phyloP scores from a whole-genome alignment of 2,329 filamentous ascomycete species.

The Arthrocladium fulminans region DNA sequence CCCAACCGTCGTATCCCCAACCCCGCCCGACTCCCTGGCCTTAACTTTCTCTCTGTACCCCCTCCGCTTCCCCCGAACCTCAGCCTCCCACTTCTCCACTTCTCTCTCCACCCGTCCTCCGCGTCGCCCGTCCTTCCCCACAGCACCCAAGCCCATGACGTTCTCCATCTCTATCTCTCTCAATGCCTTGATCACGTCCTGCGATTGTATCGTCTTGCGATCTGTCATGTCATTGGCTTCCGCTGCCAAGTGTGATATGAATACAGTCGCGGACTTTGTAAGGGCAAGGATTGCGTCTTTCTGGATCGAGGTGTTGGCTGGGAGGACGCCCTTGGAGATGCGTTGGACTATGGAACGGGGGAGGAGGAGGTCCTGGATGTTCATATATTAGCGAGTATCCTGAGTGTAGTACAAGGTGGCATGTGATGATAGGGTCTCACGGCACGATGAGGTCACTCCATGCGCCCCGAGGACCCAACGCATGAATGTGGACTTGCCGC shows the following conservation, averaged over 20 bases:
- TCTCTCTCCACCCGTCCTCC: conserved; percentile 51
- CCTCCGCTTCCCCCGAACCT: conserved; percentile 29
- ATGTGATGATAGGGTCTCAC: too few species aligned
- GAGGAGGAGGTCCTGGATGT: conserved; percentile 51
- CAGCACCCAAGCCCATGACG: conserved; percentile 16
- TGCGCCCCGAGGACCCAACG: neutral
- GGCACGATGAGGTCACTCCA: neutral
- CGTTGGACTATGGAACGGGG: conserved; percentile 54
- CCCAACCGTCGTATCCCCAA: conserved; percentile 38
- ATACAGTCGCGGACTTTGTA: conserved; percentile 58
- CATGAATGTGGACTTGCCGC: neutral
- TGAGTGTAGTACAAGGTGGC: neutral
- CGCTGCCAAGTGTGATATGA: conserved; percentile 48
- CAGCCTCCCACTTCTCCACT: conserved; percentile 40
- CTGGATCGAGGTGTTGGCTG: conserved; percentile 56
- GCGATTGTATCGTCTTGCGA: conserved; percentile 54
- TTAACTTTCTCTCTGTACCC: conserved; percentile 34
- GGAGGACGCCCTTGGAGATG: conserved; percentile 54
- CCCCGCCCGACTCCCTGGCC: conserved; percentile 38
- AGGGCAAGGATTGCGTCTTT: conserved; percentile 57
- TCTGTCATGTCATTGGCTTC: conserved; percentile 54
- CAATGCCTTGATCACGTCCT: conserved; percentile 53
- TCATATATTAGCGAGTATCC: too few species aligned
- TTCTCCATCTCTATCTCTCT: conserved; percentile 49
- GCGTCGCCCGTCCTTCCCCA: conserved; percentile 36